A percentile compares a stretch with the other conserved stretches of the same genome.
Conservation (phyloP, 139 green algal genomes). For the Nannochloris sp. region DNA sequence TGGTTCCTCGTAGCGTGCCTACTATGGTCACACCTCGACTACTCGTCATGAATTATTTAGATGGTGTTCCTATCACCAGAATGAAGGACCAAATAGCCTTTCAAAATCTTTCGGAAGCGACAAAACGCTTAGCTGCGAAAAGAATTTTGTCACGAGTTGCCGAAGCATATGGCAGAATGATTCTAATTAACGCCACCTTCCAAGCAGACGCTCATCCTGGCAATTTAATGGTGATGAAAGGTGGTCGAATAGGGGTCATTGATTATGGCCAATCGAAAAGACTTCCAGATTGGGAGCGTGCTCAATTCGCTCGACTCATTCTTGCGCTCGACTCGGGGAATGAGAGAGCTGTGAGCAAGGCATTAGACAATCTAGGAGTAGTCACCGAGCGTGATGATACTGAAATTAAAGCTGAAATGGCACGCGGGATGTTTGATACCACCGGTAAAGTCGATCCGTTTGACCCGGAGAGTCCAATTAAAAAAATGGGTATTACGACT, state of each 20-base stretch:
- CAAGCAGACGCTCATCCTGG: constrained; percentile 62
- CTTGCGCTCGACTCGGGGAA: constrained; percentile 45
- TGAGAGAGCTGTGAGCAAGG: constrained; percentile 26
- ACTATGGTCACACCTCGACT: constrained; percentile 64
- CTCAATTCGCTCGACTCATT: constrained; percentile 69
- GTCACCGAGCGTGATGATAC: constrained; percentile 50
- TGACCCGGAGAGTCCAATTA: constrained; percentile 72
- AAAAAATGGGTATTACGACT: constrained; percentile 65
- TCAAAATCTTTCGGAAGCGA: constrained; percentile 21
- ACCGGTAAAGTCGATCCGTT: constrained; percentile 79
- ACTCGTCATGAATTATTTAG: constrained; percentile 89
- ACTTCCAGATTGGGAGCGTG: constrained; percentile 52
- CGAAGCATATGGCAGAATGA: constrained; percentile 91
- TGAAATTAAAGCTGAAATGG: constrained; percentile 58
- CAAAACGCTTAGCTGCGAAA: constrained; percentile 23
- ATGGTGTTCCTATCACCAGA: constrained; percentile 62
- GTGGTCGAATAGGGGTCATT: constrained; percentile 74
- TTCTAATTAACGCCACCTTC: constrained; percentile 84
- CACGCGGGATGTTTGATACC: constrained; percentile 93
- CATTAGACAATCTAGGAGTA: constrained; percentile 55
- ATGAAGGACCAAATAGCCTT: constrained; percentile 17
- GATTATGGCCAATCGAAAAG: constrained; percentile 96
- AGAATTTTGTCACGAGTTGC: constrained; percentile 53
- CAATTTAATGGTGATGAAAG: constrained; percentile 82
- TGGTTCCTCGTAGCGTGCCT: constrained; percentile 62